Base-by-base conservation (phyloP, 352 stramenopile species). In the Pythium pectinolyticum region DNA sequence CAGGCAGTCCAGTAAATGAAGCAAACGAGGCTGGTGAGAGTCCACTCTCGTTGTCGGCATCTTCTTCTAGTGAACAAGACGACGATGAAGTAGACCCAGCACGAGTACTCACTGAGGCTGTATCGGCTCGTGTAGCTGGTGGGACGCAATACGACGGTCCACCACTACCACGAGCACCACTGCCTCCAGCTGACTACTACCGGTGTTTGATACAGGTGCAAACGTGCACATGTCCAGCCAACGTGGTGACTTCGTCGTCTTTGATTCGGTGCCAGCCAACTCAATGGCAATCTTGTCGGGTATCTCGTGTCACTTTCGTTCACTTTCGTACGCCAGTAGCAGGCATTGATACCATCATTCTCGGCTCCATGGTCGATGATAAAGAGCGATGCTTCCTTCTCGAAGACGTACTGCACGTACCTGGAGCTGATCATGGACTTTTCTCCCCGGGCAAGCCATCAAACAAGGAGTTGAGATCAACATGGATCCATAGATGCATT, bases 141-240 rank as follows among this genome's bases (percentile, higher is more conserved):
- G 24, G 9, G 6, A 50, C 27, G 43, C 9, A 17, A 20, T 20
- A 17, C 37, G 11, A 17, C 37, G 9, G 37, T 17, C 17, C 19
- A 45, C 37, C 37, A 5, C 37, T 17, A 20, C n/a, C 37, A 20
- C 43, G 19, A 31, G 17, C 24, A 17, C 46, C 46, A 52, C 15
- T 6, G 9, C 46, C n/a, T n/a, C n/a, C n/a, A n/a, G n/a, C n/a
- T n/a, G n/a, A n/a, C n/a, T n/a, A 56, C 49, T 56, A 43, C 31
- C 27, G 49, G 49, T 56, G 49, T 19, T 56, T 56, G 49, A 56
- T 27, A 56, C 49, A 17, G 49, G 49, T 11, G 49, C 28, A 6
- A 43, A 45, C n/a, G 49, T 43, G 5, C 49, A 56, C 22, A 30
- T 56, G 30, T 28, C 49, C 5, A 27, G 8, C 9, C 3, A 14